Base-by-base conservation (phyloP, 768 basidiomycete species). In the Paxillus involutus region DNA sequence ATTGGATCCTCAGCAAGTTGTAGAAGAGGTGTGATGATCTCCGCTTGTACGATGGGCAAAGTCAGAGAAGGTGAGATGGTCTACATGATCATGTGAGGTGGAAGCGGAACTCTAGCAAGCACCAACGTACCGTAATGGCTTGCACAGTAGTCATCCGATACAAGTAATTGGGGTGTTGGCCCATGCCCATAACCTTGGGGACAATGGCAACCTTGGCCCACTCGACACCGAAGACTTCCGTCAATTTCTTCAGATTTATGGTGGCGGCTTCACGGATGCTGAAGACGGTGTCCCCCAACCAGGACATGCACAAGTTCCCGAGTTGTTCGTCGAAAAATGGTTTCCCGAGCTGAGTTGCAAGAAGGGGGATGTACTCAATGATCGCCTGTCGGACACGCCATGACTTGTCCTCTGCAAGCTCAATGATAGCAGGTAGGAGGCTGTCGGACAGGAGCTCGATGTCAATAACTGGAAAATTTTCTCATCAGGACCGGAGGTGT, bases 361-460 rank as follows among this genome's bases (percentile, higher is more conserved):
- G 88, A 19, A 98, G 83, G n/a, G 97, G 97, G 63, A 99, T 91
- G 75, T 99, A 98, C 73, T 98, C 97, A 73, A 99, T 99, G 76
- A 99, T 98, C 8, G 97, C 97, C 73, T 99, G 97, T 62, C 97
- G 89, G 17, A 99, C 96, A 29, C 97, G 89, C 97, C 97, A 99
- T 56, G 97, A 97, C 71, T 98, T 99, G 78, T 99, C 97, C 72
- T 98, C 96, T 8, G 97, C 97, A 33, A 99, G 80, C 68, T 98
- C 92, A 58, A 98, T 91, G 60, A 99, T 98, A 36, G 97, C 97
- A 9, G 97, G 97, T 30, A 99, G 83, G 36, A 99, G 87, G 60
- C 92, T 95, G 61, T 95, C 94, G 1, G 94, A 93, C 48, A 99
- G 76, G 30, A 94, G 80, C 56, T 98, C 93, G 64, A 98, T 97